Evolutionary conservation across 192 early-diverging fungal species (phyloP), one percentile per base, ranked within the genome.

Genomic region (Coemansia sp.): DNA sequence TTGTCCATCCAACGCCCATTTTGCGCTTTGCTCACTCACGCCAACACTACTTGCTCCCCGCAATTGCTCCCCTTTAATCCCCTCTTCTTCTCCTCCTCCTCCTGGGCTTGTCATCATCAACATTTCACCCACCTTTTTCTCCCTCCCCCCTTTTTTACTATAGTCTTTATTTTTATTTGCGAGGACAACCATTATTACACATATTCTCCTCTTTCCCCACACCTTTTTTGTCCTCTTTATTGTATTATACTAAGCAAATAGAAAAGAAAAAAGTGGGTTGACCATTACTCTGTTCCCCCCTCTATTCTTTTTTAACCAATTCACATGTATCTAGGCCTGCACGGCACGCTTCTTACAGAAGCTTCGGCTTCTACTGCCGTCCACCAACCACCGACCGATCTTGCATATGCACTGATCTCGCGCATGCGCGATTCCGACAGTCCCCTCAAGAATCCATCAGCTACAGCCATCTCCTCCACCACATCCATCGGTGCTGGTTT

Each of bases 311-410:
- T 6, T 47, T 15, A 11, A 15, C n/a, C 46, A 11, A 11, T n/a
- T 19, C 54, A 40, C 37, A 77, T 77, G 79, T 76, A 71, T 68
- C 79, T 82, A 76, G 74, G 75, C 46, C 62, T 82, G 54, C 79
- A 81, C 62, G 68, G 79, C 68, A 71, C 79, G 16, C 59, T 82
- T 39, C 64, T 82, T 39, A 70, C 80, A 8, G 71, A 74, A 5
- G 72, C 78, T 15, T 61, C 69, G 47, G 57, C 55, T 4, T 68
- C 58, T 36, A 39, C 74, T 36, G 63, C 67, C 15, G 68, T 73
- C 49, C 71, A 73, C 71, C 71, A 56, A 51, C 74, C 74, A n/a
- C 61, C 66, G 21, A 46, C 74, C 22, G 74, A 82, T 68, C 67
- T 82, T 11, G 80, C 80, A 4, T 59, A 59, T 42, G 74, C 80